phyloP scores from a whole-genome alignment of 345 rosid genomes.

The Clausena lansium region DNA sequence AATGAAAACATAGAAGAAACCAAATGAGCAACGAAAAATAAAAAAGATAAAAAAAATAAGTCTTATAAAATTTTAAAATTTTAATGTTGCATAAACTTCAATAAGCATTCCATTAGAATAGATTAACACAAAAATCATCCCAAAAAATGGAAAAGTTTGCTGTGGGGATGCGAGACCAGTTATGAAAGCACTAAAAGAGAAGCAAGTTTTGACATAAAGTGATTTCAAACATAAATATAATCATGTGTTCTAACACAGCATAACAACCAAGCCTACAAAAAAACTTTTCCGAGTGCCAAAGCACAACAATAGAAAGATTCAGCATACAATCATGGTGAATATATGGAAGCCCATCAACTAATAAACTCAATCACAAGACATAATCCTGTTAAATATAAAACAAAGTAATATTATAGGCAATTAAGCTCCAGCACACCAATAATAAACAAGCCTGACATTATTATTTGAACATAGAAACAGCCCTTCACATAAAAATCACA shows the following conservation, averaged over 20 bases:
- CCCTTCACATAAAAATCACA: not conserved
- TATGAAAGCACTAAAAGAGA: not conserved
- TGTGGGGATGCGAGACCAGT: not conserved
- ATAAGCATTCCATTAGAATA: not conserved
- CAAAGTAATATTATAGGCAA: not conserved
- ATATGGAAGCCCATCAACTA: not conserved
- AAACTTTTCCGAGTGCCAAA: not conserved
- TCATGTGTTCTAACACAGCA: not conserved
- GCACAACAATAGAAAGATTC: not conserved
- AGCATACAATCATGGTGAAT: not conserved
- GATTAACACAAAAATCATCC: not conserved
- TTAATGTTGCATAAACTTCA: not conserved
- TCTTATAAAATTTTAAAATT: not conserved
- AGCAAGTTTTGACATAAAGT: not conserved
- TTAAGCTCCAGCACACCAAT: not conserved
- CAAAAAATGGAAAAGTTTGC: not conserved
- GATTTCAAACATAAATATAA: not conserved
- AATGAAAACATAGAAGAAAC: not conserved
- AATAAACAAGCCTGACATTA: not conserved
- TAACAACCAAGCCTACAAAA: not conserved
- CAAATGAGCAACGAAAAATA: not conserved
- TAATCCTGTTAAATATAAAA: not conserved
- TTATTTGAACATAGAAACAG: not conserved
- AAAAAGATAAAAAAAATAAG: not conserved
- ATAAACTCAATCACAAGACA: not conserved